phyloP scores from a whole-genome alignment of 2,329 filamentous ascomycete genomes.

The Claviceps sp. region DNA sequence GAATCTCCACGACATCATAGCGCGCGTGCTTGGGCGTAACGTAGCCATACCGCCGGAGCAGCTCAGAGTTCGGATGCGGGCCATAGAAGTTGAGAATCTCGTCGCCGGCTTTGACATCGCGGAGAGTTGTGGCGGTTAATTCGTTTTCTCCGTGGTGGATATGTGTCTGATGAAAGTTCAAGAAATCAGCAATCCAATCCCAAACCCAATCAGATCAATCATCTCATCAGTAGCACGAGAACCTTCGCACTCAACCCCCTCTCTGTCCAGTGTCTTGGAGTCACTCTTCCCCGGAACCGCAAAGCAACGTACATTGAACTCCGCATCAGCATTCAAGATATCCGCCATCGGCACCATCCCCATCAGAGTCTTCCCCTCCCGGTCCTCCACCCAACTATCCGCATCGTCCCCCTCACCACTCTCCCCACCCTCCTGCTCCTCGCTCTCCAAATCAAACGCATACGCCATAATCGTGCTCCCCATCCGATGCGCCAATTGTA shows the following conservation, averaged over 20 bases:
- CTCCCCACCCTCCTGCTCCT: slow-evolving; percentile 27
- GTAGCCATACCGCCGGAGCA: slow-evolving; percentile 77
- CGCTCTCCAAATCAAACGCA: slow-evolving; percentile 64
- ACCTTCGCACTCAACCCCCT: no score
- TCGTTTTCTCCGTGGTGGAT: slow-evolving; percentile 39
- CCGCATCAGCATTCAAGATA: slow-evolving; percentile 76
- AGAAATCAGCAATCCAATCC: neutral
- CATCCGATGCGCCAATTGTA: slow-evolving; percentile 58
- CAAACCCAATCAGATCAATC: no score
- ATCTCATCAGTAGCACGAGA: no score
- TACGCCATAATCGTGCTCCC: slow-evolving; percentile 87
- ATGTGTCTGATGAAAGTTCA: slow-evolving; percentile 26
- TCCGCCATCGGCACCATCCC: slow-evolving; percentile 89
- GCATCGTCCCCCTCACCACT: slow-evolving; percentile 35
- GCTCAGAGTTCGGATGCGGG: slow-evolving; percentile 66
- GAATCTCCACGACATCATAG: slow-evolving; percentile 73
- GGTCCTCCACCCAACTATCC: slow-evolving; percentile 53
- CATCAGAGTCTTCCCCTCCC: slow-evolving; percentile 45
- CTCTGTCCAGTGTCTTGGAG: no score
- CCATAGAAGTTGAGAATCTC: slow-evolving; percentile 88
- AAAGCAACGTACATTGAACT: slow-evolving; percentile 55
- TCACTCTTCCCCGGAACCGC: no score
- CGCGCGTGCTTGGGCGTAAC: slow-evolving; percentile 63
- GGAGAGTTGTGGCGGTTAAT: slow-evolving; percentile 60
- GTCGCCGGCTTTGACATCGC: slow-evolving; percentile 53